A percentile compares a stretch with the other conserved stretches of the same genome.
These are phyloP conservation scores for Aquilaria yunnanensis DNA, from an alignment of 345 rosid species.

Conservation along the genomic window DNA sequence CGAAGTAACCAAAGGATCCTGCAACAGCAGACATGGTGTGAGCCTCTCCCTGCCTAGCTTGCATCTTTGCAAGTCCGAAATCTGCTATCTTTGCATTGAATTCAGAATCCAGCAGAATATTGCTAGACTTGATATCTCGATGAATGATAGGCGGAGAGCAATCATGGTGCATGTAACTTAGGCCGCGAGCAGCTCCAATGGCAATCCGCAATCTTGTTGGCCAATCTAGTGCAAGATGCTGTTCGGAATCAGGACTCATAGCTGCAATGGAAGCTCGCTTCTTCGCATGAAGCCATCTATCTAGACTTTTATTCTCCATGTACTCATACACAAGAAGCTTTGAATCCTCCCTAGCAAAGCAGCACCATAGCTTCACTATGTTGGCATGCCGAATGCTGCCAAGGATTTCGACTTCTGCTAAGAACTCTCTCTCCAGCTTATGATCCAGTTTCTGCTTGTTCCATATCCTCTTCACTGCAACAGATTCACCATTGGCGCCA, in stretches of 20 bases:
- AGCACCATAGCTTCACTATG: conserved; percentile 81
- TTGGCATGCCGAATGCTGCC: conserved; percentile 75
- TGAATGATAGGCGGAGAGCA: conserved; percentile 72
- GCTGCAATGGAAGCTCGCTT: conserved; percentile 21
- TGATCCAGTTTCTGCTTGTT: conserved; percentile 38
- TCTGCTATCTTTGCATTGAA: conserved; percentile 80
- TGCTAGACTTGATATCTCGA: conserved; percentile 88
- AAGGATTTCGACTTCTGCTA: conserved; percentile 72
- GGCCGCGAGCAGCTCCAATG: conserved; percentile 77
- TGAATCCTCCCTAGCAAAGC: conserved; percentile 74
- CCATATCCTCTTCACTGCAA: conserved; percentile 93
- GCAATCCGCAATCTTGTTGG: conserved; percentile 70
- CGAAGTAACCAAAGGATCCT: conserved; percentile 84
- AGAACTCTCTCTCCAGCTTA: conserved; percentile 63
- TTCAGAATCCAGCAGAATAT: conserved; percentile 68
- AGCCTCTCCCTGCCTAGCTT: conserved; percentile 51
- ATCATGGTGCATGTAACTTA: conserved; percentile 87
- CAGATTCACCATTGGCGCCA: conserved; percentile 35
- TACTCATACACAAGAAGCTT: conserved; percentile 93
- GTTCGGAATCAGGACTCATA: conserved; percentile 18
- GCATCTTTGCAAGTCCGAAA: conserved; percentile 81
- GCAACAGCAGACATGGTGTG: conserved; percentile 85
- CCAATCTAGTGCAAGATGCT: conserved; percentile 41
- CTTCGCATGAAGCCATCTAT: conserved; percentile 76
- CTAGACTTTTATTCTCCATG: conserved; percentile 80